Percentiles rank a stretch among this genome's conserved stretches.
Conservation (phyloP, 306 rosid genomes). For the Begonia masoniana region DNA sequence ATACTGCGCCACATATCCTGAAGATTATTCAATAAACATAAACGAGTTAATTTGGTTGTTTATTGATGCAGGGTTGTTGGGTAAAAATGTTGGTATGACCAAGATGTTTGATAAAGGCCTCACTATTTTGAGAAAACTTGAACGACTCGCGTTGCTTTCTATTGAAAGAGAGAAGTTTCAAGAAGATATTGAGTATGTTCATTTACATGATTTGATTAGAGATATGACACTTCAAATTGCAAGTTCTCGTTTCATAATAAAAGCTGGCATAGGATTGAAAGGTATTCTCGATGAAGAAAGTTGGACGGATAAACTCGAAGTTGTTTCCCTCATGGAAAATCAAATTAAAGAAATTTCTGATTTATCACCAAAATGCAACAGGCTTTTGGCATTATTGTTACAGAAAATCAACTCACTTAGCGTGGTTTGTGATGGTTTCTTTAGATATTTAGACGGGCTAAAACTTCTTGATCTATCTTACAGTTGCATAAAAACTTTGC, state of each 20-base stretch:
- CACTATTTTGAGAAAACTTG: conserved; percentile 4
- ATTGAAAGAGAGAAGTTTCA: no score
- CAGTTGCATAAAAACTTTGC: neutral
- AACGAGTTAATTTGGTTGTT: conserved; percentile 10
- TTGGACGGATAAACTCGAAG: neutral
- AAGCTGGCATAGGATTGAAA: neutral
- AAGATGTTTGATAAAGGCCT: conserved; percentile 5
- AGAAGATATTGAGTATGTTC: neutral
- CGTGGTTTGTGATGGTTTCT: neutral
- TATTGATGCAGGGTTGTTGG: conserved; percentile 10
- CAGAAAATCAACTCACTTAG: neutral
- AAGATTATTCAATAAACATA: conserved; percentile 8
- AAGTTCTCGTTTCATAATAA: neutral
- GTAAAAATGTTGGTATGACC: conserved; percentile 5
- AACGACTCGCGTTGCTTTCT: conserved; percentile 2
- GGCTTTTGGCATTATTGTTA: neutral
- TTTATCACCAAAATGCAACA: neutral
- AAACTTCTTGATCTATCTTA: neutral
- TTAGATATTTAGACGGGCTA: neutral
- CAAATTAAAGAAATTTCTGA: neutral
- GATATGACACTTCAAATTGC: conserved; percentile 8
- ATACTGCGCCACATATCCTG: conserved; percentile 11
- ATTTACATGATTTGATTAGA: conserved; percentile 8
- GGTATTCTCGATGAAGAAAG: neutral
- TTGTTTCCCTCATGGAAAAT: neutral